Base-by-base conservation (phyloP, 176 grass and related monocot genomes). In the Carex cristatella region DNA sequence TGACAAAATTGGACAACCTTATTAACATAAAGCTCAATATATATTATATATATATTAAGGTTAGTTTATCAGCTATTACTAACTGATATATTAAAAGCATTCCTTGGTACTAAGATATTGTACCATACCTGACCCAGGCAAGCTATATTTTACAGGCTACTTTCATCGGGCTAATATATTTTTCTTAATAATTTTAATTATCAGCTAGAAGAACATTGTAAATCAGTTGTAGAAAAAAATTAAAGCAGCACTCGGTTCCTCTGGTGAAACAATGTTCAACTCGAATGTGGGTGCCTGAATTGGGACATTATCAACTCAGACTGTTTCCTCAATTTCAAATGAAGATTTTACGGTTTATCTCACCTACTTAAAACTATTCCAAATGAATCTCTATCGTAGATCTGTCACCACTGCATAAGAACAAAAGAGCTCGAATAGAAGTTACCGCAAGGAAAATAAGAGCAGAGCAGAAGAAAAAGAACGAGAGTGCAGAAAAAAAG, bases 181-280 rank as follows among this genome's bases (percentile, higher is more conserved):
- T 49, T 69, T 63, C 6, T 65, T 61, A 53, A 35, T 62, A 63
- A 23, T 46, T 76, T 79, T 80, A 51, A 27, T 93, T 27, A 15
- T 78, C 83, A 98, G 92, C 49, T 91, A 83, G 84, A 65, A 87
- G 57, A 61, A 87, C 87, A 61, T 60, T 94, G 88, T 28, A 79
- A 87, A n/a, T 91, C 86, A 80, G 49, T 94, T 92, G 83, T 93
- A 53, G 84, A 91, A 72, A 94, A 94, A 64, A 82, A 90, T 93
- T 56, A 94, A 92, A 98, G 91, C 91, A 62, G 87, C 88, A 40
- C 65, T 82, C 69, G 82, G 83, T 76, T 94, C 63, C 86, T 79
- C 88, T 80, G 89, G 86, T 71, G 89, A 98, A 80, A 81, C 93
- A 87, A 84, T 83, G 57, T 32, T 87, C 86, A 88, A 94, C 81